Evolutionary conservation across 1,284 basidiomycete species (phyloP).

Genomic region (Trichosporon inkin): DNA sequence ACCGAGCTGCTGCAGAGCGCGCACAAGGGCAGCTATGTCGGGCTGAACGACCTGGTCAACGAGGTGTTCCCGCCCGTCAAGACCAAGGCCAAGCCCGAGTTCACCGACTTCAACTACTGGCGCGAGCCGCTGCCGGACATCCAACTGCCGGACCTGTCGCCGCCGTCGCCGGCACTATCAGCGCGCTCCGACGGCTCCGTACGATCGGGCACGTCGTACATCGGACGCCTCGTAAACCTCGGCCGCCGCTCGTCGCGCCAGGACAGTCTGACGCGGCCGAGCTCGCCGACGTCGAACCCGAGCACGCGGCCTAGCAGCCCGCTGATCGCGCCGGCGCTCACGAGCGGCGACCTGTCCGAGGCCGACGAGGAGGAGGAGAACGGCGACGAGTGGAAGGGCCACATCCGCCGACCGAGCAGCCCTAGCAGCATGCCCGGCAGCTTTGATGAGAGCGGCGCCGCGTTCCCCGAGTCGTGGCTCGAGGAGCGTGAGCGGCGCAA

Average conservation of each 20-base stretch:
- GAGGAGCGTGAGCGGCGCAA: slow-evolving; percentile 24
- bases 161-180: slow-evolving; percentile 85
- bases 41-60: slow-evolving; percentile 93
- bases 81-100: slow-evolving; percentile 80
- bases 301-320: slow-evolving; percentile 54
- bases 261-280: slow-evolving; percentile 21
- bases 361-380: slow-evolving; percentile 53
- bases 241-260: slow-evolving; percentile 50
- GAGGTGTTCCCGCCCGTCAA: slow-evolving; percentile 98
- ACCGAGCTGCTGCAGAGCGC: slow-evolving; percentile 93
- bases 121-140: slow-evolving; percentile 72
- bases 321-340: slow-evolving; percentile 42
- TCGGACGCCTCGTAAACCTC: slow-evolving; percentile 74
- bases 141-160: slow-evolving; percentile 79
- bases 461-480: slow-evolving; percentile 31
- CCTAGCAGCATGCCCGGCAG: slow-evolving; percentile 77
- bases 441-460: slow-evolving; percentile 51
- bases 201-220: slow-evolving; percentile 59
- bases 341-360: slow-evolving; percentile 35
- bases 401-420: slow-evolving; percentile 54
- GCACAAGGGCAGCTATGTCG: slow-evolving; percentile 69
- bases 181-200: slow-evolving; percentile 82
- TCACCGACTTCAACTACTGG: slow-evolving; percentile 98
- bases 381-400: slow-evolving; percentile 63
- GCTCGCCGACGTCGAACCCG: slow-evolving; percentile 21